Base-by-base conservation (phyloP, 2,329 filamentous ascomycete genomes). In the Fusarium humuli region DNA sequence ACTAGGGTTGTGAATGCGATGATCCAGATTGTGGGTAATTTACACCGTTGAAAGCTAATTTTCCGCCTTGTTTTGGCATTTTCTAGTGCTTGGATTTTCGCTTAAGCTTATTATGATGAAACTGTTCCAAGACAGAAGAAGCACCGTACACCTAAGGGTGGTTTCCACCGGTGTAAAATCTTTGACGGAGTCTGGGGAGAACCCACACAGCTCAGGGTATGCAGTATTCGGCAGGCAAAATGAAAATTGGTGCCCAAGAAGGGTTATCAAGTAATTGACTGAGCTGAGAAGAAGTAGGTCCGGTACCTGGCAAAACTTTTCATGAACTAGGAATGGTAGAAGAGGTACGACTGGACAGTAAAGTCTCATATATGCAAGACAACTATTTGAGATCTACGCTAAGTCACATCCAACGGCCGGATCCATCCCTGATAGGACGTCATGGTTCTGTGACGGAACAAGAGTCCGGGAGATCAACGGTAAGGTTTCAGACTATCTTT, bases 251-350 rank as follows among this genome's bases (percentile, higher is more conserved):
- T 22, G 22, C 3, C 22, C n/a, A n/a, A n/a, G n/a, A n/a, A n/a
- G n/a, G n/a, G n/a, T n/a, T 22, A 22, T 22, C 22, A 22, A 22
- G 3, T 5, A n/a, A 4, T 12, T 12, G 3, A n/a, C 10, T 16
- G 34, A 18, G 34, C 34, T 37, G 34, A 10, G 16, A 0, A 1
- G 9, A 37, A 6, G 16, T 37, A 37, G 9, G 16, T 4, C 16
- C 16, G 16, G 18, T 5, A 37, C 1, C 9, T 10, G 9, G 0
- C 5, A 34, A 5, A 18, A 7, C 1, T 14, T n/a, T n/a, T n/a
- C n/a, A n/a, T n/a, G n/a, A n/a, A n/a, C n/a, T n/a, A n/a, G n/a
- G n/a, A n/a, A n/a, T n/a, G n/a, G n/a, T n/a, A n/a, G n/a, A n/a
- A n/a, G n/a, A n/a, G n/a, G n/a, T n/a, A n/a, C n/a, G n/a, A 7